Conservation (phyloP, 2,329 filamentous ascomycete genomes). For the Diaporthe sp. region DNA sequence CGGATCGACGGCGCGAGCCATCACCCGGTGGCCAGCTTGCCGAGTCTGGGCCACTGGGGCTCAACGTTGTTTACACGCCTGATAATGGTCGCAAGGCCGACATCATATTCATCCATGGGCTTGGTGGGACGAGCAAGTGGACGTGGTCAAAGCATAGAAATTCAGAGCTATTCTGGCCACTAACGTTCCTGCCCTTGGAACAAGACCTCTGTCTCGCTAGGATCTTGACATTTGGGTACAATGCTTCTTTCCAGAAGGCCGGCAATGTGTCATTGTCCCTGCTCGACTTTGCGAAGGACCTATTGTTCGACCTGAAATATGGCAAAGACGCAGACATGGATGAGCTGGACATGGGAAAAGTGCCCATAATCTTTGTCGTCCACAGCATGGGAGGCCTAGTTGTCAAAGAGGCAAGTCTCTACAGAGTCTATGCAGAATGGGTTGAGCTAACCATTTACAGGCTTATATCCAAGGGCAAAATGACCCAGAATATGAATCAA, state of each 20-base stretch:
- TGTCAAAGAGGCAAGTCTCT: neutral
- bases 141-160: conserved; percentile 23
- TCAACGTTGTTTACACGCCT: conserved; percentile 13
- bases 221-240: conserved; percentile 23
- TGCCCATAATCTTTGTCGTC: conserved; percentile 33
- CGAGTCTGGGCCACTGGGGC: conserved; percentile 11
- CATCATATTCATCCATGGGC: conserved; percentile 30
- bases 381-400: conserved; percentile 34
- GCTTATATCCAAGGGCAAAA: conserved; percentile 46
- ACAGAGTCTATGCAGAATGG: rapidly evolving
- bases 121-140: conserved; percentile 17
- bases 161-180: conserved; percentile 25
- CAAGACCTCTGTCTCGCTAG: conserved; percentile 5
- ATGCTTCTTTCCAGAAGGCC: conserved; percentile 8
- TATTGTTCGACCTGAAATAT: conserved; percentile 24
- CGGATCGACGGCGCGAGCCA: neutral
- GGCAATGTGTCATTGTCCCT: conserved; percentile 1
- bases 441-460: neutral
- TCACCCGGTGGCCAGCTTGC: neutral
- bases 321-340: conserved; percentile 19
- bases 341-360: conserved; percentile 22
- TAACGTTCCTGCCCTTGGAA: conserved; percentile 1
- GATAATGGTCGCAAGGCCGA: conserved; percentile 24
- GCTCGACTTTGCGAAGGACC: conserved; percentile 24
- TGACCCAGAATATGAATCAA: conserved; percentile 46